phyloP scores from a whole-genome alignment of 176 grass and related monocot species.

The Urochloa ruziziensis region DNA sequence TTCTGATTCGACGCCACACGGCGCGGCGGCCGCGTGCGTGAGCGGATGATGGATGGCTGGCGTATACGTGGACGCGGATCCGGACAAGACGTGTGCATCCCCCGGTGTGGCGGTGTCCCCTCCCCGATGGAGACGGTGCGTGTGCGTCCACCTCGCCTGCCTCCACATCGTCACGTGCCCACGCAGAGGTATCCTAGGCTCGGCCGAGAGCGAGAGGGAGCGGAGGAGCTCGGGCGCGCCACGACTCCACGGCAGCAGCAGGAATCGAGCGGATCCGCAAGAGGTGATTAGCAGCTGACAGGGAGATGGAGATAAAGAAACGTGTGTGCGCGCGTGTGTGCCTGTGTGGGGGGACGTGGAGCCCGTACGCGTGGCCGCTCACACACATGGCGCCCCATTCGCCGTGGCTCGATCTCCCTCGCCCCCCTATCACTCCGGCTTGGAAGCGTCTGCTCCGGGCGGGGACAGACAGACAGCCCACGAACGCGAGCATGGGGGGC shows the following conservation, averaged over 20 bases:
- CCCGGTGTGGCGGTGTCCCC: not conserved
- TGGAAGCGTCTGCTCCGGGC: not conserved
- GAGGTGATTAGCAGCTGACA: not conserved
- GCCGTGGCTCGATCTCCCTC: not conserved
- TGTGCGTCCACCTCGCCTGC: not conserved
- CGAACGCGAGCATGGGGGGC: not conserved
- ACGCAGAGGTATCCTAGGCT: conserved; percentile 28
- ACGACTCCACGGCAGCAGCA: not conserved
- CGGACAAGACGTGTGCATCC: not conserved
- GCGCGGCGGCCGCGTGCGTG: not conserved
- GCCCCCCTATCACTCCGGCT: not conserved
- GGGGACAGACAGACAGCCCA: not conserved
- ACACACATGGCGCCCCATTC: not conserved
- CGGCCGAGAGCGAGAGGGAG: not conserved
- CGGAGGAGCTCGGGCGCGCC: not conserved
- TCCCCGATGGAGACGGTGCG: not conserved
- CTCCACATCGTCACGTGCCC: conserved; percentile 1
- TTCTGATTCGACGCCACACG: not conserved
- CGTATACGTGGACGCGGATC: not conserved
- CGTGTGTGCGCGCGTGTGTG: not conserved
- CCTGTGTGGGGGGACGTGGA: not conserved
- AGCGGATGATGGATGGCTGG: not conserved
- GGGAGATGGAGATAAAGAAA: not conserved
- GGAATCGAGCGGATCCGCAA: not conserved
- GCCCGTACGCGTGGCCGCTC: not conserved